Base-by-base conservation (phyloP, 2,329 filamentous ascomycete species). In the Beauveria rudraprayagi region DNA sequence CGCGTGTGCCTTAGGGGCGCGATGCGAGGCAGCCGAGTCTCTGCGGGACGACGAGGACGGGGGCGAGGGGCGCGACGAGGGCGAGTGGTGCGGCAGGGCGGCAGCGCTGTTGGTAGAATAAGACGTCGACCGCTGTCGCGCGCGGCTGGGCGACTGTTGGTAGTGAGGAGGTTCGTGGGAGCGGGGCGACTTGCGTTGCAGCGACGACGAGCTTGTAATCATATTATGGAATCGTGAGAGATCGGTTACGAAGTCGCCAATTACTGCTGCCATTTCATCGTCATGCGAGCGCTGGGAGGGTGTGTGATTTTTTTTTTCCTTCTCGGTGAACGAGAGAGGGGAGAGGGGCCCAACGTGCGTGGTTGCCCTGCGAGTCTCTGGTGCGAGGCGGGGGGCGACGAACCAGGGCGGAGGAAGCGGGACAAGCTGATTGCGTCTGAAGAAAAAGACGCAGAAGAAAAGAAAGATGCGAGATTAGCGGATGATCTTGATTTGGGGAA, bases 221-320 rank as follows among this genome's bases (percentile, higher is more conserved):
- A 86, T 89, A 77, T 81, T 85, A 78, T 85, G 84, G 76, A 88
- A 87, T 76, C 85, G 83, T 69, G 84, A 81, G 68, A 86, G 80
- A 76, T 91, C 86, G 74, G 89, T 83, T 76, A 86, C 85, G 78
- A 86, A 86, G 79, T 93, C 90, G 73, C 83, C 82, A 68, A 86
- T 81, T 75, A 86, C 73, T 75, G 83, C 79, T 70, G 83, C 84
- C 84, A 87, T 87, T 76, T 74, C 80, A 78, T 77, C 70, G 68
- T 71, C 64, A 63, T 50, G 44, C 34, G n/a, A 40, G 22, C 28
- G 26, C 59, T 51, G 37, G 43, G 60, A 47, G 47, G 52, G 17
- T 51, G 51, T 61, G 50, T 55, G 53, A 34, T 34, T 41, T 41
- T 22, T 37, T 51, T 22, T 37, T 51, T 58, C 7, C 22, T 17